Conservation (phyloP, 2,329 filamentous ascomycete species). For the Colletotrichum acutatum region DNA sequence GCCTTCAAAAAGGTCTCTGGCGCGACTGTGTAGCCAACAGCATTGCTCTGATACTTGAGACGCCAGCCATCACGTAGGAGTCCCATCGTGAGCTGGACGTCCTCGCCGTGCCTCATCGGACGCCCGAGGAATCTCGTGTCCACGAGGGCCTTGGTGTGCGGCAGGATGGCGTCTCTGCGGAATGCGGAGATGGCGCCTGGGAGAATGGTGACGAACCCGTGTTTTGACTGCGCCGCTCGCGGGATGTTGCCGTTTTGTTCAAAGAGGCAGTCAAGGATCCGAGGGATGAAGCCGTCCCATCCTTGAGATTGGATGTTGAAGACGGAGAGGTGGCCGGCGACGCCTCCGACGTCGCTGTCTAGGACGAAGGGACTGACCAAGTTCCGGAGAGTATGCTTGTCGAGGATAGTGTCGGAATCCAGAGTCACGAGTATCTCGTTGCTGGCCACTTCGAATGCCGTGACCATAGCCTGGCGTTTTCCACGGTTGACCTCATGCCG, state of each 20-base stretch:
- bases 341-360: conserved; percentile 9
- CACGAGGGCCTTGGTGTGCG: conserved; percentile 1
- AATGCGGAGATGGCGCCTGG: conserved; percentile 17
- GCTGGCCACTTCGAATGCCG: not conserved
- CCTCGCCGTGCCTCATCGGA: conserved; percentile 9
- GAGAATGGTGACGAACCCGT: conserved; percentile 10
- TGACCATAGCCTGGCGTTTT: conserved; percentile 1
- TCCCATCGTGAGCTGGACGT: conserved; percentile 15
- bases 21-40: conserved; percentile 14
- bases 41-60: conserved; percentile 13
- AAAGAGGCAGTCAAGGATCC: conserved; percentile 13
- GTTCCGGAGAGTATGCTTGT: conserved; percentile 7
- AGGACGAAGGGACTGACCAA: conserved; percentile 6
- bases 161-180: not conserved
- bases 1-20: conserved; percentile 11
- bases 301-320: conserved; percentile 13
- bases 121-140: not conserved
- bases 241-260: conserved; percentile 21
- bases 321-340: conserved; percentile 7
- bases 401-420: conserved; percentile 12
- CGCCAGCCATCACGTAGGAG: conserved; percentile 11
- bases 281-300: conserved; percentile 2
- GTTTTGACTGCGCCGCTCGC: conserved; percentile 7
- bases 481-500: not conserved
- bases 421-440: conserved; percentile 11